A percentile compares a stretch with the other conserved stretches of the same genome.
These are phyloP conservation scores for Fagus crenata DNA, from an alignment of 306 rosid genomes.

Conservation along the genomic window DNA sequence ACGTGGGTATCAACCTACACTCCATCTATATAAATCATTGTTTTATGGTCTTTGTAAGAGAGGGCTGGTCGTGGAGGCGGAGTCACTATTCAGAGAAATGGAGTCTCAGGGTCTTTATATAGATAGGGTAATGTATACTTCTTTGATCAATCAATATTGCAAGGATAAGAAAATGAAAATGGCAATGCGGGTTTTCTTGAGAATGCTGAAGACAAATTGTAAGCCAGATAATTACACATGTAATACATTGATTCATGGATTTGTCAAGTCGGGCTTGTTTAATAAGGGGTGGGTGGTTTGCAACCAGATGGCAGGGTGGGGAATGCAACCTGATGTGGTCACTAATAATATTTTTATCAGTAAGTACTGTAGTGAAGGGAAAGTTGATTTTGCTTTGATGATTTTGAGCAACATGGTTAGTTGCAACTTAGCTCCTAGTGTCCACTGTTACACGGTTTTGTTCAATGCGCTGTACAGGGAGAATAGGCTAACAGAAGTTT, in stretches of 20 bases:
- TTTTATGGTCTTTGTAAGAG: constrained; percentile 50
- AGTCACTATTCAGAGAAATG: constrained; percentile 40
- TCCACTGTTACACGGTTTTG: constrained; percentile 43
- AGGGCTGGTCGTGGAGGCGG: constrained; percentile 42
- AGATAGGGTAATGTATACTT: constrained; percentile 47
- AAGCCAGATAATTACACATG: constrained; percentile 40
- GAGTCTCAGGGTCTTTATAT: constrained; percentile 39
- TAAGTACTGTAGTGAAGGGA: constrained; percentile 34
- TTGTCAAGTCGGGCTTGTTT: constrained; percentile 34
- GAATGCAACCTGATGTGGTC: constrained; percentile 39
- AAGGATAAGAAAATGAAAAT: constrained; percentile 42
- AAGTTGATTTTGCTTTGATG: constrained; percentile 34
- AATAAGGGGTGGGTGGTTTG: constrained; percentile 44
- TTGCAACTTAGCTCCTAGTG: constrained; percentile 33
- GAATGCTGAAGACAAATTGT: constrained; percentile 46
- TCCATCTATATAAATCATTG: constrained; percentile 42
- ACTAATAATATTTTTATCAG: constrained; percentile 43
- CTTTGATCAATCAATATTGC: constrained; percentile 42
- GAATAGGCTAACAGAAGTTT: constrained; percentile 28
- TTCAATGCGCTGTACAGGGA: constrained; percentile 36
- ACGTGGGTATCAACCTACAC: constrained; percentile 27
- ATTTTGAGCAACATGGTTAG: constrained; percentile 35
- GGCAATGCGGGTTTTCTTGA: constrained; percentile 46
- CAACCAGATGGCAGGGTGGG: constrained; percentile 44
- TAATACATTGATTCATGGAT: constrained; percentile 46